phyloP scores from a whole-genome alignment of 2,329 filamentous ascomycete species.

The Colletotrichum agaves region DNA sequence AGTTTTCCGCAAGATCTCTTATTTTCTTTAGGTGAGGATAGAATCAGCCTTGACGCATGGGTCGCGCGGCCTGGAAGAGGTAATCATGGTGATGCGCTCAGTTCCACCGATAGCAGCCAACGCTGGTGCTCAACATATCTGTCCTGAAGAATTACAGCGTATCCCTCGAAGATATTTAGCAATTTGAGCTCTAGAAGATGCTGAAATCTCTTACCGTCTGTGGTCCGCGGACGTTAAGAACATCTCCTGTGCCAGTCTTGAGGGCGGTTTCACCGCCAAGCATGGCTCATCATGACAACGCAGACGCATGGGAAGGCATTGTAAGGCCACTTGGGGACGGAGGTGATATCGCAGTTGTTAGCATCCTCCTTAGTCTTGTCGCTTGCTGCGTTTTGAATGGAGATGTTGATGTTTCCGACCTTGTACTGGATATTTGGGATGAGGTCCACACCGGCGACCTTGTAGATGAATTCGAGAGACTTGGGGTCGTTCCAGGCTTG shows the following conservation, averaged over 20 bases:
- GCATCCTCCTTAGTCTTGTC: conserved; percentile 57
- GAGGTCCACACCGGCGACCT: conserved; percentile 65
- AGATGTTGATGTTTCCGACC: conserved; percentile 66
- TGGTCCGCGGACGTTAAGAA: conserved; percentile 69
- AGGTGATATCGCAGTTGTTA: conserved; percentile 35
- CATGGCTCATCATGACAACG: conserved; percentile 75
- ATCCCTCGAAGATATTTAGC: conserved; percentile 45
- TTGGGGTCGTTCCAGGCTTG: conserved; percentile 57
- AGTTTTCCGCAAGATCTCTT: too few relatives aligned
- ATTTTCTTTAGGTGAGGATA: conserved; percentile 68
- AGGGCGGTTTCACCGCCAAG: conserved; percentile 73
- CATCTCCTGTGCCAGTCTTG: conserved; percentile 60
- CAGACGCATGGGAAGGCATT: conserved; percentile 77
- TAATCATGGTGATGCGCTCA: conserved; percentile 59
- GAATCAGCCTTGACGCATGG: conserved; percentile 56
- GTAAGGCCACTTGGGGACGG: conserved; percentile 71
- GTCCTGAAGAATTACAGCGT: conserved; percentile 56
- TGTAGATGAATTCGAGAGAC: conserved; percentile 58
- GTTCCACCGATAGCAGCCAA: conserved; percentile 51
- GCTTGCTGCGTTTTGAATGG: conserved; percentile 59
- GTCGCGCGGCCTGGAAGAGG: conserved; percentile 54
- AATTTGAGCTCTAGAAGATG: not conserved
- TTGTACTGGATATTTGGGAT: conserved; percentile 65
- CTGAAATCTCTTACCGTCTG: conserved; percentile 60
- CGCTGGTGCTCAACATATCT: conserved; percentile 58